phyloP scores from a whole-genome alignment of 1,284 basidiomycete genomes.

The Ceraceosorus guamensis region DNA sequence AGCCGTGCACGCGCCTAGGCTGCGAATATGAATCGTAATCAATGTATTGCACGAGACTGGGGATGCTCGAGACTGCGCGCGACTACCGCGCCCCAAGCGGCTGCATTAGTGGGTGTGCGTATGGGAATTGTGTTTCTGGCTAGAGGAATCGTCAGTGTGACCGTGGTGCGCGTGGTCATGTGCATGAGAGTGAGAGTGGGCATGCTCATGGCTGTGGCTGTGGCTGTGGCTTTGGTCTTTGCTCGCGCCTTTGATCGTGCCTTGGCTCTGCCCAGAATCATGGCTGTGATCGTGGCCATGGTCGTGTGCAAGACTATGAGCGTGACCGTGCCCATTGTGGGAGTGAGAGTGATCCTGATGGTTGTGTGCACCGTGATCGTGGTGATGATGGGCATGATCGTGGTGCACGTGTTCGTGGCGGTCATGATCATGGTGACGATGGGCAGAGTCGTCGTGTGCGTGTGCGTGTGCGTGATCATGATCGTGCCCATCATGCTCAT shows the following conservation, averaged over 20 bases:
- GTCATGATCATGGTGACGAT: constrained; percentile 15
- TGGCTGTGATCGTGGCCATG: constrained; percentile 11
- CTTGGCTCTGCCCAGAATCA: background rate
- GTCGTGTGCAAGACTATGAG: constrained; percentile 5
- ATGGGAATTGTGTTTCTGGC: constrained; percentile 8
- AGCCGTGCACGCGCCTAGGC: no score
- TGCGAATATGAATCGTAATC: no score
- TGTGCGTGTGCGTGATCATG: constrained; percentile 16
- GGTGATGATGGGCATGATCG: constrained; percentile 16
- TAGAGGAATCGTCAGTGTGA: constrained; percentile 6
- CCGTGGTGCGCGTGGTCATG: constrained; percentile 9
- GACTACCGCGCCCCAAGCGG: no score
- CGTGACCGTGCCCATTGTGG: background rate
- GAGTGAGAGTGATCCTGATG: constrained; percentile 11
- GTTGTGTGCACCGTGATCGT: constrained; percentile 13
- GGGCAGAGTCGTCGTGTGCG: constrained; percentile 12
- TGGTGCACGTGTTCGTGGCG: constrained; percentile 6
- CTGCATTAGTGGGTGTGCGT: constrained; percentile 5
- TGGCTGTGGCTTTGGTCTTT: constrained; percentile 14
- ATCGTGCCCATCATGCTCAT: constrained; percentile 5
- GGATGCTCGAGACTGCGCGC: no score
- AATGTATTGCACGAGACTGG: no score
- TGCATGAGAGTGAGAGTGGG: background rate
- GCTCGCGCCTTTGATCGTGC: background rate
- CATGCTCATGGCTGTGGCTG: constrained; percentile 8